These are phyloP conservation scores for Colletotrichum lini DNA, from an alignment of 2,329 filamentous ascomycete genomes.

Conservation along the genomic window DNA sequence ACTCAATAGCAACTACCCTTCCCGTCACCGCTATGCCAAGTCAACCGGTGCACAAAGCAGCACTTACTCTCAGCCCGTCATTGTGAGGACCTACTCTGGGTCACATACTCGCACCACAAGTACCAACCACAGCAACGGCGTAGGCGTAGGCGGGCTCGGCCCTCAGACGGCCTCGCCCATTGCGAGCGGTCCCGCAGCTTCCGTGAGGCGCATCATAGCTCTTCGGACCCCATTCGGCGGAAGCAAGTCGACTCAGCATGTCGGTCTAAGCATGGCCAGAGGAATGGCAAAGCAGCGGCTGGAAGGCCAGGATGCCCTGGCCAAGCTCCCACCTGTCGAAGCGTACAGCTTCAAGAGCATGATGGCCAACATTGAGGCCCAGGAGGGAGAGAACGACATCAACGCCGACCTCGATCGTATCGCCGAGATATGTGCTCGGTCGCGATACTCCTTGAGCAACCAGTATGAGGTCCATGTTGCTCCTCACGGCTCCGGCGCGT, in stretches of 20 bases:
- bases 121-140: slow-evolving; percentile 46
- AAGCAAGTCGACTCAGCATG: slow-evolving; percentile 53
- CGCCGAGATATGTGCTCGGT: slow-evolving; percentile 76
- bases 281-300: slow-evolving; percentile 56
- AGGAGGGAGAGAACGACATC: slow-evolving; percentile 62
- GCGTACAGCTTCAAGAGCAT: slow-evolving; percentile 77
- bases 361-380: slow-evolving; percentile 68
- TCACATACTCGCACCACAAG: slow-evolving; percentile 53
- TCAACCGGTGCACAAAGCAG: slow-evolving; percentile 69
- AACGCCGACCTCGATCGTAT: slow-evolving; percentile 74
- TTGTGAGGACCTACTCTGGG: slow-evolving; percentile 75
- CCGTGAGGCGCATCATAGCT: slow-evolving; percentile 44
- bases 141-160: slow-evolving; percentile 16
- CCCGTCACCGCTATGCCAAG: slow-evolving; percentile 70
- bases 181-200: slow-evolving; percentile 40
- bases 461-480: slow-evolving; percentile 77
- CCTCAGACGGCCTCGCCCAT: slow-evolving; percentile 30
- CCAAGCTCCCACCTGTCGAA: slow-evolving; percentile 72
- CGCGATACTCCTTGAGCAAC: slow-evolving; percentile 75
- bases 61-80: slow-evolving; percentile 76
- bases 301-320: slow-evolving; percentile 48
- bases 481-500: slow-evolving; percentile 71
- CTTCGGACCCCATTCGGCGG: slow-evolving; percentile 49
- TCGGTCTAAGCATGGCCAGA: slow-evolving; percentile 61
- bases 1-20: slow-evolving; percentile 71